Percentiles rank a stretch among this genome's conserved stretches.
Conservation (phyloP, 768 basidiomycete genomes). For the Lyophyllum atratum region DNA sequence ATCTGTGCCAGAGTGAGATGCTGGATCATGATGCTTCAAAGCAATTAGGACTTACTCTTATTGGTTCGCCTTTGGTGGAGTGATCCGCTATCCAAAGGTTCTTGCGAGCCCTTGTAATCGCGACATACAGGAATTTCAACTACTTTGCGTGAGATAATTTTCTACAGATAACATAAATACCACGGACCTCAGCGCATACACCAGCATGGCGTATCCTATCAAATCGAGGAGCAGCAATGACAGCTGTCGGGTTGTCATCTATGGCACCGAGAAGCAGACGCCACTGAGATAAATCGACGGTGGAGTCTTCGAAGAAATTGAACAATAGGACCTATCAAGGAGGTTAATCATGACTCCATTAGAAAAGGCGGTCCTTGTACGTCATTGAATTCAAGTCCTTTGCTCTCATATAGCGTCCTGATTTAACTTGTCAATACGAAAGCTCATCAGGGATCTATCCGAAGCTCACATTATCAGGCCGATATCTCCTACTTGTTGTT, state of each 20-base stretch:
- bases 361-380: slow-evolving; percentile 29
- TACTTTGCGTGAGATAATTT: slow-evolving; percentile 20
- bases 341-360: neutral
- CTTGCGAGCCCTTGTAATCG: slow-evolving; percentile 67
- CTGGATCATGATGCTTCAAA: neutral
- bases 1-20: slow-evolving; percentile 31
- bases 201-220: slow-evolving; percentile 52
- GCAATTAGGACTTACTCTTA: slow-evolving; percentile 44
- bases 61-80: slow-evolving; percentile 55
- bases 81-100: slow-evolving; percentile 72
- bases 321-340: slow-evolving; percentile 64
- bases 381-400: slow-evolving; percentile 69
- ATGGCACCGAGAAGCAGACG: slow-evolving; percentile 51
- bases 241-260: slow-evolving; percentile 9
- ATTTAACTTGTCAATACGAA: neutral
- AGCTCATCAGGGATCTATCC: neutral
- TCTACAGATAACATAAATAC: neutral
- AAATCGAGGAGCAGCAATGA: slow-evolving; percentile 45
- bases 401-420: slow-evolving; percentile 63
- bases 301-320: slow-evolving; percentile 74
- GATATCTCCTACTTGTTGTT: slow-evolving; percentile 55
- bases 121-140: slow-evolving; percentile 73
- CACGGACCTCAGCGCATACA: slow-evolving; percentile 57
- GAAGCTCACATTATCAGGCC: slow-evolving; percentile 59
- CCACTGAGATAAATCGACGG: slow-evolving; percentile 54